Conservation (phyloP, 441 rosid genomes). For the Populus hybrid region DNA sequence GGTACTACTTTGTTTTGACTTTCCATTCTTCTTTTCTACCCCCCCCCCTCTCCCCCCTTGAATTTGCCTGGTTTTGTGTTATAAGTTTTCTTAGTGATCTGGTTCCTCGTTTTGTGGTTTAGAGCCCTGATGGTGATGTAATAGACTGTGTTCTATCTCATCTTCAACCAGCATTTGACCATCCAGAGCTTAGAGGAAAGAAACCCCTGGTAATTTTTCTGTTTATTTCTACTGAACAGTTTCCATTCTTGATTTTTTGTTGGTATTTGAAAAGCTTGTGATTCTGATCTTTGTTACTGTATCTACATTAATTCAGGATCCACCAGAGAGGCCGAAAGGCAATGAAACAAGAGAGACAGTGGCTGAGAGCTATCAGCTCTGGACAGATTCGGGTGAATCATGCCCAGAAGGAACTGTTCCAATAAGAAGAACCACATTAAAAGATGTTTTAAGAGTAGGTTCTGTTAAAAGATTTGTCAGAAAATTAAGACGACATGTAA, state of each 20-base stretch:
- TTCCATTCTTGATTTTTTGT: background rate
- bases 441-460: slow-evolving; percentile 72
- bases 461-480: slow-evolving; percentile 62
- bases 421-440: slow-evolving; percentile 70
- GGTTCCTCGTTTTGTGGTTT: slow-evolving; percentile 18
- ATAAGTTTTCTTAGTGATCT: slow-evolving; percentile 4
- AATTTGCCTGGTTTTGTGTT: background rate
- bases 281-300: slow-evolving; percentile 43
- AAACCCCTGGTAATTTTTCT: slow-evolving; percentile 54
- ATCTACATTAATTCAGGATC: slow-evolving; percentile 44
- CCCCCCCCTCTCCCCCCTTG: background rate
- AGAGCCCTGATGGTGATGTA: slow-evolving; percentile 91
- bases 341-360: slow-evolving; percentile 26
- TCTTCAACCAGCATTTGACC: slow-evolving; percentile 92
- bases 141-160: slow-evolving; percentile 78
- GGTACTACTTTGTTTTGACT: slow-evolving; percentile 28
- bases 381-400: slow-evolving; percentile 71
- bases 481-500: slow-evolving; percentile 56
- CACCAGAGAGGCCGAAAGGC: slow-evolving; percentile 68
- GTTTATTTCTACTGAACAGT: background rate
- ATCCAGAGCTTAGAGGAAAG: slow-evolving; percentile 64
- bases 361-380: slow-evolving; percentile 52
- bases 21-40: background rate
- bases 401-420: slow-evolving; percentile 93
- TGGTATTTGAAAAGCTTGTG: background rate